These are phyloP conservation scores for Kodamaea hsintzibuensis DNA, from an alignment of 805 yeast genomes.

Conservation along the genomic window DNA sequence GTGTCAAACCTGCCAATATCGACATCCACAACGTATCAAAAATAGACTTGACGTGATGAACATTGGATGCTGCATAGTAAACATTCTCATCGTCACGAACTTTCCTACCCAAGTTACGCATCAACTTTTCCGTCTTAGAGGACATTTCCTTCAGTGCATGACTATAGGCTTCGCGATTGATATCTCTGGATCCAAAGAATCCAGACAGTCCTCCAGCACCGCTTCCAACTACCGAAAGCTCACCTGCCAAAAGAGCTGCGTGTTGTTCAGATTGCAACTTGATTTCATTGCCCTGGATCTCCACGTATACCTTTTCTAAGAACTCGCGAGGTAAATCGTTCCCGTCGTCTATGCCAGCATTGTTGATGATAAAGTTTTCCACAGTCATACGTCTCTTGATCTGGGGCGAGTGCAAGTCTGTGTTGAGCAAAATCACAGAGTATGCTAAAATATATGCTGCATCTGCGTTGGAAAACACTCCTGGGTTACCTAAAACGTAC, in stretches of 20 bases:
- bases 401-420: slow-evolving; percentile 90
- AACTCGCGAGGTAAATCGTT: slow-evolving; percentile 76
- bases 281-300: slow-evolving; percentile 82
- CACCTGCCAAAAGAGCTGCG: slow-evolving; percentile 79
- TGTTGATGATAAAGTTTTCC: slow-evolving; percentile 83
- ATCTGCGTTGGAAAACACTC: slow-evolving; percentile 87
- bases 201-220: slow-evolving; percentile 38
- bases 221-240: slow-evolving; percentile 29
- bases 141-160: slow-evolving; percentile 93
- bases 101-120: slow-evolving; percentile 60
- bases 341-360: slow-evolving; percentile 91
- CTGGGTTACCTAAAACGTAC: slow-evolving; percentile 84
- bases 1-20: slow-evolving; percentile 87
- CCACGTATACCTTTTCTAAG: slow-evolving; percentile 68
- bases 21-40: slow-evolving; percentile 98
- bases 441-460: slow-evolving; percentile 91
- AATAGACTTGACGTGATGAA: slow-evolving; percentile 88
- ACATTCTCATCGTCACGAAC: slow-evolving; percentile 43
- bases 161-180: slow-evolving; percentile 77
- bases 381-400: slow-evolving; percentile 84
- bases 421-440: slow-evolving; percentile 89
- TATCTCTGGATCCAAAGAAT: slow-evolving; percentile 69
- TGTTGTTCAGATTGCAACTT: slow-evolving; percentile 92
- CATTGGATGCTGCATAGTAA: slow-evolving; percentile 80
- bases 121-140: slow-evolving; percentile 80